A percentile compares a stretch with the other conserved stretches of the same genome.
phyloP scores from a whole-genome alignment of 352 stramenopile species.

The Phytophthora cactorum region DNA sequence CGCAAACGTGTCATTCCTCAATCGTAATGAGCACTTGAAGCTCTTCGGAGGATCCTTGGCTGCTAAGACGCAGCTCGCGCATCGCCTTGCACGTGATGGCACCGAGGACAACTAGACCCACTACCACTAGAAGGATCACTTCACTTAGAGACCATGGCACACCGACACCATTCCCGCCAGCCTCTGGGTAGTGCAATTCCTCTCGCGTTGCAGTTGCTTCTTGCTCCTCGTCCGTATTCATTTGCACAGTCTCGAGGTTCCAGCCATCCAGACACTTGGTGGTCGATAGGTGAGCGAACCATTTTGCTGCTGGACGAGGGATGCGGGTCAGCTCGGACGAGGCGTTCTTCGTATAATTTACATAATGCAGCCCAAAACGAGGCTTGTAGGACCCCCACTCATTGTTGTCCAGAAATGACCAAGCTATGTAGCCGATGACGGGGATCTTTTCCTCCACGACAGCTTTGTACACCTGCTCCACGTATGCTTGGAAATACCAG shows the following conservation, averaged over 20 bases:
- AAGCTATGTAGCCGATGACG: constrained; percentile 93
- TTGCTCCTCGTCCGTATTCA: constrained; percentile 14
- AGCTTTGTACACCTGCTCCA: constrained; percentile 67
- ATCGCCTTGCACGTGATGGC: constrained; percentile 43
- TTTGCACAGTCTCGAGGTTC: constrained; percentile 8
- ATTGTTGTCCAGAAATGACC: constrained; percentile 96
- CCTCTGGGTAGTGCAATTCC: constrained; percentile 12
- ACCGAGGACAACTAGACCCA: constrained; percentile 33
- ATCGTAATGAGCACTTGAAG: constrained; percentile 43
- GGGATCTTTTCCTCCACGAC: constrained; percentile 66
- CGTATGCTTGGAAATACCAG: constrained; percentile 59
- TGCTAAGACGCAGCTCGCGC: constrained; percentile 36
- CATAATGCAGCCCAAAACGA: constrained; percentile 63
- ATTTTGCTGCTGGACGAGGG: constrained; percentile 49
- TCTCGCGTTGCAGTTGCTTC: constrained; percentile 12
- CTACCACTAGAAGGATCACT: constrained; percentile 34
- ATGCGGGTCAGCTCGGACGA: constrained; percentile 44
- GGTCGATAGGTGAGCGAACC: constrained; percentile 59
- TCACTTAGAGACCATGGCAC: constrained; percentile 41
- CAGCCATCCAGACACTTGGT: constrained; percentile 64
- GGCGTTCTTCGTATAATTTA: constrained; percentile 47
- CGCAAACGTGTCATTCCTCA: constrained; percentile 20
- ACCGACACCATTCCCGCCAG: constrained; percentile 7
- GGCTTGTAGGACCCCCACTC: constrained; percentile 90
- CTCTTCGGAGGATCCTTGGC: constrained; percentile 23